Percentiles rank a stretch among this genome's conserved stretches.
Evolutionary conservation across 768 basidiomycete genomes (phyloP).

Genomic region (Russula sp.): DNA sequence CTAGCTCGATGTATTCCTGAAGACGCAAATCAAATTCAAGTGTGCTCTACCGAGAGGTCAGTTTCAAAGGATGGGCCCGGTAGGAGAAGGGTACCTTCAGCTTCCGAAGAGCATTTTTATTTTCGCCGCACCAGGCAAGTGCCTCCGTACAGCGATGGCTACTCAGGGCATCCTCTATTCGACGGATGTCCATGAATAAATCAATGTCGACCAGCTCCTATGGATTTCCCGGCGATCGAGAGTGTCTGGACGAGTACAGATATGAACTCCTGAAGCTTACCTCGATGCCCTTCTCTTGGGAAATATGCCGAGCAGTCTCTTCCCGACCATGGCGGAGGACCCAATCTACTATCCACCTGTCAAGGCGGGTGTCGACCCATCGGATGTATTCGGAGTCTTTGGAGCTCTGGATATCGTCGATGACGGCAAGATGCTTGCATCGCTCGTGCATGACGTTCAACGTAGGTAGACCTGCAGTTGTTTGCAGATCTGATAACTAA

Average conservation of each 20-base stretch:
- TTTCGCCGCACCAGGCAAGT: slow-evolving; percentile 93
- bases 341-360: slow-evolving; percentile 93
- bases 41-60: slow-evolving; percentile 55
- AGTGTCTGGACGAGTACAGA: neutral
- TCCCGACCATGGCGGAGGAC: slow-evolving; percentile 72
- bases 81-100: slow-evolving; percentile 51
- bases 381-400: slow-evolving; percentile 53
- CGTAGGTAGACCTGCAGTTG: slow-evolving; percentile 44
- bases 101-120: slow-evolving; percentile 87
- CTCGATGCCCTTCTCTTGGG: slow-evolving; percentile 72
- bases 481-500: slow-evolving; percentile 46
- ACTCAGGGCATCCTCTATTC: slow-evolving; percentile 76
- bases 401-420: slow-evolving; percentile 50
- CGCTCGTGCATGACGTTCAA: slow-evolving; percentile 70
- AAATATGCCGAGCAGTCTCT: slow-evolving; percentile 67
- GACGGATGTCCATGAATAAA: slow-evolving; percentile 79
- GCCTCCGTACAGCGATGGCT: slow-evolving; percentile 81
- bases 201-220: slow-evolving; percentile 88
- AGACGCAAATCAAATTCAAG: slow-evolving; percentile 94
- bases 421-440: slow-evolving; percentile 55
- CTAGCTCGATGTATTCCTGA: slow-evolving; percentile 94
- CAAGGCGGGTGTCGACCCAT: slow-evolving; percentile 76
- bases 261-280: slow-evolving; percentile 33
- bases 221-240: slow-evolving; percentile 15
- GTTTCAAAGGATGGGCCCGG: slow-evolving; percentile 7